Conservation (phyloP, 768 basidiomycete genomes). For the Mycena maculata region DNA sequence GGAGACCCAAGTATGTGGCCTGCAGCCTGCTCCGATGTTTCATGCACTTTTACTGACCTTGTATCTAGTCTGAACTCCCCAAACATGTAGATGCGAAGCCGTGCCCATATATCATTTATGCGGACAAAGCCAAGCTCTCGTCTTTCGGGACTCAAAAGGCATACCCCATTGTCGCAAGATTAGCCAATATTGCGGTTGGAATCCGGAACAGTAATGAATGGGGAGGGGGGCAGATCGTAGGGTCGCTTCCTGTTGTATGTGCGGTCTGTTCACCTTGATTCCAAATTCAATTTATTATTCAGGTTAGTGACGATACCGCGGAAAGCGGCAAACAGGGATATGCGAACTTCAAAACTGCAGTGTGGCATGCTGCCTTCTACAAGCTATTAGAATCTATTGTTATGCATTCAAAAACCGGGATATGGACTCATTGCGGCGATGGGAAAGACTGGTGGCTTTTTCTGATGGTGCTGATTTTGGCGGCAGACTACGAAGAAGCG, state of each 20-base stretch:
- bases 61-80: conserved; percentile 35
- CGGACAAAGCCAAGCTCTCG: conserved; percentile 54
- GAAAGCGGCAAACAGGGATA: conserved; percentile 46
- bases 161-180: conserved; percentile 50
- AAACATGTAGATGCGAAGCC: conserved; percentile 35
- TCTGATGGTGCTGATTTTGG: too few relatives aligned
- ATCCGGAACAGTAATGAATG: conserved; percentile 49
- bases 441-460: too few relatives aligned
- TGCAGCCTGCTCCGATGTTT: background rate
- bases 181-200: conserved; percentile 45
- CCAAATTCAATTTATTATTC: background rate
- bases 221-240: conserved; percentile 50
- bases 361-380: conserved; percentile 52
- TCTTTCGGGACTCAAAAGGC: conserved; percentile 52
- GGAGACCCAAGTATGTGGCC: conserved; percentile 55
- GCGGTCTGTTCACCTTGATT: background rate
- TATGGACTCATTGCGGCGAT: conserved; percentile 41
- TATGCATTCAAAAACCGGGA: conserved; percentile 36
- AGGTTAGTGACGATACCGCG: conserved; percentile 47
- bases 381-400: conserved; percentile 44
- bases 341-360: conserved; percentile 45
- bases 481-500: conserved; percentile 64
- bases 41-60: conserved; percentile 8
- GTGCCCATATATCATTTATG: conserved; percentile 50
- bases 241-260: conserved; percentile 53